Evolutionary conservation across 2,329 filamentous ascomycete species (phyloP), one percentile per base, ranked within the genome.

Genomic region (Parasarocladium wereldwijsianum): DNA sequence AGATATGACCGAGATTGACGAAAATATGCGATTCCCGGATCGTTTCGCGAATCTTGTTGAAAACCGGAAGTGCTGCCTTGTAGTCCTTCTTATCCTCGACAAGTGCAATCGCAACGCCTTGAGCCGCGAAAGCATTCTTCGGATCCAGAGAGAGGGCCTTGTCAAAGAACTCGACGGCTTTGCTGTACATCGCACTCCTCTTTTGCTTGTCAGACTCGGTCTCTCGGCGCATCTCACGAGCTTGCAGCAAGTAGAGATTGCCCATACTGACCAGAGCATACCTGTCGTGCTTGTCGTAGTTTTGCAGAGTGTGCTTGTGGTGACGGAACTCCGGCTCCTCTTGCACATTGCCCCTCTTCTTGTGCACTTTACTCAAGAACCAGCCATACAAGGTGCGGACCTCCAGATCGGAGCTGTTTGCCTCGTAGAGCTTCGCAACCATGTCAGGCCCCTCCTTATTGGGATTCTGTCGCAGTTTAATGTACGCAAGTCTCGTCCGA

Each of bases 191-290:
- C 42, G 79, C 81, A 34, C 77, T 80, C 31, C 86, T 76, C 59
- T 92, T 93, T 44, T 93, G 80, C 55, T 83, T 93, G 36, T 98
- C 87, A 35, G 75, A 66, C 7, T 96, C 90, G 0, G 81, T 81
- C 37, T 90, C 82, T 29, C 86, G 75, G 17, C 83, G 80, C 85
- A 96, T 94, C 52, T 98, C 92, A 42, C 90, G 75, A 8, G 90
- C 90, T 37, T 83, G 75, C 40, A 78, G 64, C 23, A 98, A 67
- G 42, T 87, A 78, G 49, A 98, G 62, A 49, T 98, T 98, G 24
- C 90, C 90, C 87, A 98, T 96, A 10, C 83, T 87, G 16, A 92
- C 86, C 17, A 98, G 63, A 4, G 90, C 84, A 51, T 98, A 98
- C n/a, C 84, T 70, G 50, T 98, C 90, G 49, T 98, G 90, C 64